Evolutionary conservation across 176 grass and related monocot species (phyloP).

Genomic region (Phoenix roebelenii): DNA sequence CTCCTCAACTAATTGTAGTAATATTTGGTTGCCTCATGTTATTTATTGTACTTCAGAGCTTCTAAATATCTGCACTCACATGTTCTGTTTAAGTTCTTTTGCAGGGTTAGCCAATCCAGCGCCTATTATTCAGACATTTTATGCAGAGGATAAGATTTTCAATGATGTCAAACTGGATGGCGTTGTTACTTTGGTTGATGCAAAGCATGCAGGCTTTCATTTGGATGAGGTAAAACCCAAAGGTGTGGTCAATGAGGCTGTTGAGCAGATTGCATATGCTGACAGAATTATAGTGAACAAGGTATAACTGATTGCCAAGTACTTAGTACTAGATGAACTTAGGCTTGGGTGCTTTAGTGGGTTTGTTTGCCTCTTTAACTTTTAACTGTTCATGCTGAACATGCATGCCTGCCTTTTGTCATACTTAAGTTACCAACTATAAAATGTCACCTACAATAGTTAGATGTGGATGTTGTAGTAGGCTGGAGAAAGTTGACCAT

Average conservation of each 20-base stretch:
- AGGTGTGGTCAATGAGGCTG: constrained; percentile 91
- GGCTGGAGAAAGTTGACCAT: too few relatives aligned
- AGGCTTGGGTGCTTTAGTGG: background rate
- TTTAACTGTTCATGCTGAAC: too few relatives aligned
- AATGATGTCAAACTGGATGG: constrained; percentile 94
- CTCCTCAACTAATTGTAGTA: too few relatives aligned
- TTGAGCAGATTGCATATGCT: constrained; percentile 95
- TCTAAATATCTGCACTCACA: constrained; percentile 1
- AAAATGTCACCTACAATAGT: too few relatives aligned
- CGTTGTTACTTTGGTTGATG: constrained; percentile 97
- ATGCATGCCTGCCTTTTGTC: background rate
- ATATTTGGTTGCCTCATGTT: too few relatives aligned
- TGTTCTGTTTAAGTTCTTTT: constrained; percentile 7
- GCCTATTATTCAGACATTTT: constrained; percentile 97
- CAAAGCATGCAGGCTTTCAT: constrained; percentile 75
- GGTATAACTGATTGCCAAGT: constrained; percentile 26
- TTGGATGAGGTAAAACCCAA: constrained; percentile 92
- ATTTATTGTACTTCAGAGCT: too few relatives aligned
- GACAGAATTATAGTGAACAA: constrained; percentile 99
- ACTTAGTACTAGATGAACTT: background rate
- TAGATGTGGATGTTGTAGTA: too few relatives aligned
- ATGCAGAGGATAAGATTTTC: constrained; percentile 83
- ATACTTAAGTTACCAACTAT: too few relatives aligned
- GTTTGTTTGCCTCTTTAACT: background rate
- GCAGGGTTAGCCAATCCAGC: constrained; percentile 88